These are phyloP conservation scores for Chloranthus sessilifolius DNA, from an alignment of 164 flowering plant species.

Conservation along the genomic window DNA sequence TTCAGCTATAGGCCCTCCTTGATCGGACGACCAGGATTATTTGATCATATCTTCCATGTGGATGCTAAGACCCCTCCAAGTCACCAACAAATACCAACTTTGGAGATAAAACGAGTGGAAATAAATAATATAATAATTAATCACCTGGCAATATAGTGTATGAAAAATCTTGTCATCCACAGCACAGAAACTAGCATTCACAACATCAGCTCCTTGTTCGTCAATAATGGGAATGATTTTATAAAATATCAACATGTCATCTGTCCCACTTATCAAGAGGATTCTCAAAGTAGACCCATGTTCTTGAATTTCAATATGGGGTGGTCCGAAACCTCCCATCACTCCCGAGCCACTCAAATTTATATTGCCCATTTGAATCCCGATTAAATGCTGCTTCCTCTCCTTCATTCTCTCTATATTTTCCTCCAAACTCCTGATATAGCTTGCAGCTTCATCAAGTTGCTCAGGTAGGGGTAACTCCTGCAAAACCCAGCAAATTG, in stretches of 20 bases:
- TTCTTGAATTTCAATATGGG: conserved; percentile 39
- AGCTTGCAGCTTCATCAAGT: conserved; percentile 48
- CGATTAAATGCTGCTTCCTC: conserved; percentile 32
- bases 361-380: not conserved
- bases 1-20: not conserved
- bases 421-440: conserved; percentile 47
- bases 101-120: too few species aligned
- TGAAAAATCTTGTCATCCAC: conserved; percentile 42
- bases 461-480: conserved; percentile 48
- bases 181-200: conserved; percentile 44
- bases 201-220: conserved; percentile 59
- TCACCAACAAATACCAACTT: not conserved
- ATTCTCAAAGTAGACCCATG: conserved; percentile 41
- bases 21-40: too few species aligned
- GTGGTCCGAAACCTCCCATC: conserved; percentile 6
- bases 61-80: too few species aligned
- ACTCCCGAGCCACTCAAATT: not conserved
- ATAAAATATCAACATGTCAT: conserved; percentile 40
- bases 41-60: too few species aligned
- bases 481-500: conserved; percentile 22
- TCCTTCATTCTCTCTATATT: conserved; percentile 51
- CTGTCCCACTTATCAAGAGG: conserved; percentile 37
- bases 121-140: not conserved
- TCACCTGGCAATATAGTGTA: conserved; percentile 56
- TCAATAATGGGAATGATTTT: conserved; percentile 41